phyloP scores from a whole-genome alignment of 176 grass and related monocot species.

The Calamus simplicifolius region DNA sequence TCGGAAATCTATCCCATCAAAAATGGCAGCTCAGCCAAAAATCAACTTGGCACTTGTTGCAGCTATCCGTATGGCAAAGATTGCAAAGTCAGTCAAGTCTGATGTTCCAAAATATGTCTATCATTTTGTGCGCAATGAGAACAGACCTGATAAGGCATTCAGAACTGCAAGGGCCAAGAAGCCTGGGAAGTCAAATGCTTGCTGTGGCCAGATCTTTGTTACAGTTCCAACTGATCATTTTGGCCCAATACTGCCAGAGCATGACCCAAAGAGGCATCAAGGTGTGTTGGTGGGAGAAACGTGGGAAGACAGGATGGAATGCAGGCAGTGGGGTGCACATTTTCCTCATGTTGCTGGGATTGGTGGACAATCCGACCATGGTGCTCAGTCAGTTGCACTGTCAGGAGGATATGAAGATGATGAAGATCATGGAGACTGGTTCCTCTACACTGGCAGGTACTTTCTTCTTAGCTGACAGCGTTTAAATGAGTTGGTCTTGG shows the following conservation, averaged over 20 bases:
- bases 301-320: constrained; percentile 85
- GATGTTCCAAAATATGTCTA: constrained; percentile 14
- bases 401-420: constrained; percentile 83
- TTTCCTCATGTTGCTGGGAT: constrained; percentile 95
- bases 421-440: constrained; percentile 96
- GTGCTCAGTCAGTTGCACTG: constrained; percentile 88
- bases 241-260: constrained; percentile 73
- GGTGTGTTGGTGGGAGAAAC: constrained; percentile 67
- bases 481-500: too few species aligned
- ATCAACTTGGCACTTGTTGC: constrained; percentile 66
- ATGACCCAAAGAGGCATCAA: constrained; percentile 58
- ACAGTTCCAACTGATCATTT: constrained; percentile 79
- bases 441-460: constrained; percentile 93
- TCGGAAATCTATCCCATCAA: constrained; percentile 43
- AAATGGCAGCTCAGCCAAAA: constrained; percentile 68
- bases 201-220: constrained; percentile 93
- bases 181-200: constrained; percentile 78
- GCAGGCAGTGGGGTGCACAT: constrained; percentile 92
- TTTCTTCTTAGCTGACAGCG: background rate
- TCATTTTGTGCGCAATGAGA: constrained; percentile 73
- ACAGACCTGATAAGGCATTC: constrained; percentile 81
- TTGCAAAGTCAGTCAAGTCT: constrained; percentile 38
- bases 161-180: constrained; percentile 82
- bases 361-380: constrained; percentile 62
- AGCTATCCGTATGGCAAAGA: constrained; percentile 66